Evolutionary conservation across 345 rosid genomes (phyloP).

Genomic region (Pugionium dolabratum): DNA sequence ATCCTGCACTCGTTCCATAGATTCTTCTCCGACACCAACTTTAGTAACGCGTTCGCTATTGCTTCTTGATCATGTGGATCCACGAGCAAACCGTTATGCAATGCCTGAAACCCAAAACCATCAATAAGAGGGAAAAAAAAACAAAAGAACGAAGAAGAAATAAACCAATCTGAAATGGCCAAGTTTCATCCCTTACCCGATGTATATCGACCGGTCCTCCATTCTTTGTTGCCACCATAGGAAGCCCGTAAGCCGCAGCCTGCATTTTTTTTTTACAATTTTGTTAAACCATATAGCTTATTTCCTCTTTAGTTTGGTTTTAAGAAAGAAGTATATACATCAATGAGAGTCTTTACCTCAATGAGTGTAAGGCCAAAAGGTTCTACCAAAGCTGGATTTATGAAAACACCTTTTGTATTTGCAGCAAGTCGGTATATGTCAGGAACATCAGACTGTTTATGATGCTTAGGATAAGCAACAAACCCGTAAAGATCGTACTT

Average conservation of each 20-base stretch:
- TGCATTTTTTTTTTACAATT: conserved; percentile 26
- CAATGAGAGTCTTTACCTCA: conserved; percentile 55
- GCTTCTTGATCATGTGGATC: conserved; percentile 92
- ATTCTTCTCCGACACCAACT: conserved; percentile 89
- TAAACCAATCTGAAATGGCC: neutral
- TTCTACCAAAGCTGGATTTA: conserved; percentile 94
- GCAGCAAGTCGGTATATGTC: conserved; percentile 94
- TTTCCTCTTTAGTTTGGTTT: neutral
- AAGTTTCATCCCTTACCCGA: conserved; percentile 47
- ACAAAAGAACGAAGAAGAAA: neutral
- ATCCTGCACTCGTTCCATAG: conserved; percentile 83
- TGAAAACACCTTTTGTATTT: conserved; percentile 94
- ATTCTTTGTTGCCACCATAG: conserved; percentile 95
- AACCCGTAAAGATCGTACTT: conserved; percentile 92
- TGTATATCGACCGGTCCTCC: conserved; percentile 98
- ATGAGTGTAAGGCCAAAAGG: conserved; percentile 97
- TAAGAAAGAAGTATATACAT: neutral
- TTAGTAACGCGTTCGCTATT: conserved; percentile 84
- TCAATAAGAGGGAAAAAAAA: neutral
- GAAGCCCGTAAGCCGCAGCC: conserved; percentile 99
- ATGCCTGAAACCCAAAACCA: conserved; percentile 51
- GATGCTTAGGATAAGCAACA: conserved; percentile 97
- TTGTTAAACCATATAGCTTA: neutral
- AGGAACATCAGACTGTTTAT: conserved; percentile 92
- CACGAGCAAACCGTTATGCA: conserved; percentile 90